Conservation (phyloP, 495 filamentous ascomycete species). For the Aspergillus mulundensis region DNA sequence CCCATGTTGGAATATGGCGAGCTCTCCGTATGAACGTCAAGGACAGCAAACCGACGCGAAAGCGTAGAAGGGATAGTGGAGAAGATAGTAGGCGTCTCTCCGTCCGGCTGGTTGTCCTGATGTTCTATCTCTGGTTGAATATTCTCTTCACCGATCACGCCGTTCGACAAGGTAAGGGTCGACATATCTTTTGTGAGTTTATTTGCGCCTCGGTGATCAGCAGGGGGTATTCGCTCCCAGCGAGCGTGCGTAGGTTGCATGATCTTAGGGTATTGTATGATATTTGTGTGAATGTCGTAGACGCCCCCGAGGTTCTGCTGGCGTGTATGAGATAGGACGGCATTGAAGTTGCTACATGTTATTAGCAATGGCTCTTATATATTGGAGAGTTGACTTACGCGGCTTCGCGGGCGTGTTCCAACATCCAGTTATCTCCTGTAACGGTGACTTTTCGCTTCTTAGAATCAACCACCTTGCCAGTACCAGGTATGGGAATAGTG, state of each 20-base stretch:
- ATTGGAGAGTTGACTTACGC: conserved; percentile 52
- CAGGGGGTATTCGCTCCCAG: conserved; percentile 61
- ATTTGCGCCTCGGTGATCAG: conserved; percentile 24
- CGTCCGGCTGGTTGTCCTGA: conserved; percentile 12
- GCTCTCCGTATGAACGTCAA: conserved; percentile 64
- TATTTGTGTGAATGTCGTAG: conserved; percentile 92
- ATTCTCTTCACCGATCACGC: conserved; percentile 21
- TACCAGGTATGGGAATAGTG: conserved; percentile 63
- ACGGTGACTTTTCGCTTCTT: conserved; percentile 84
- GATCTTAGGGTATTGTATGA: conserved; percentile 76
- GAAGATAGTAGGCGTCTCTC: conserved; percentile 44
- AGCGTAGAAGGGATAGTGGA: conserved; percentile 59
- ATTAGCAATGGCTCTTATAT: not conserved
- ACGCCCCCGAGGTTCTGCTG: conserved; percentile 66
- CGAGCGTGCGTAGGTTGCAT: conserved; percentile 88
- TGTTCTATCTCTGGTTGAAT: conserved; percentile 9
- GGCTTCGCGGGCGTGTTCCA: conserved; percentile 86
- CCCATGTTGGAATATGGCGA: conserved; percentile 56
- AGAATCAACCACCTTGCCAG: conserved; percentile 62
- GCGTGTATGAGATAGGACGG: conserved; percentile 58
- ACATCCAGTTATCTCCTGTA: conserved; percentile 97
- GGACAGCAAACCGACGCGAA: conserved; percentile 69
- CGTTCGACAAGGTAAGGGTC: conserved; percentile 35
- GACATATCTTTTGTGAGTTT: conserved; percentile 36
- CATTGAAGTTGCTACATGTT: conserved; percentile 70